A percentile compares a stretch with the other conserved stretches of the same genome.
phyloP scores from a whole-genome alignment of 495 filamentous ascomycete genomes.

The Penicillium coffeae region DNA sequence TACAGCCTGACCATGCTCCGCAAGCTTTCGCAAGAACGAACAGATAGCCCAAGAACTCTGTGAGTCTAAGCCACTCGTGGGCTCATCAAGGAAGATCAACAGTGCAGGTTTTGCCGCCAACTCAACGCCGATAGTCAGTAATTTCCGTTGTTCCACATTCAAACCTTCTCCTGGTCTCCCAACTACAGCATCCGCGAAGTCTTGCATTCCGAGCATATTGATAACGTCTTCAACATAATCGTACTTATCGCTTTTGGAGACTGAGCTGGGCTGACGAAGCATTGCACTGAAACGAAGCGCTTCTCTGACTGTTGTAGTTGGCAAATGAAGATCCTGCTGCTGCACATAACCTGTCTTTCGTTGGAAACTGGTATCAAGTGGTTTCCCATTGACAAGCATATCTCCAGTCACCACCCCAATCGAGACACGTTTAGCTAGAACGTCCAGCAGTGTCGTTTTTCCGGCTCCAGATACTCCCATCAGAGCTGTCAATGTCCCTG shows the following conservation, averaged over 20 bases:
- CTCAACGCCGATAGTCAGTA: constrained; percentile 87
- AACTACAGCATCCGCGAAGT: constrained; percentile 43
- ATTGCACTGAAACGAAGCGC: constrained; percentile 81
- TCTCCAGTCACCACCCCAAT: constrained; percentile 53
- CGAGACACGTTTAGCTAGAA: constrained; percentile 52
- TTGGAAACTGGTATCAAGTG: constrained; percentile 73
- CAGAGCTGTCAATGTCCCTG: constrained; percentile 64
- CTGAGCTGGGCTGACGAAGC: constrained; percentile 68
- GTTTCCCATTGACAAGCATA: constrained; percentile 51
- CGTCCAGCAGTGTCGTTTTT: constrained; percentile 64
- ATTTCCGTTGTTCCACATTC: constrained; percentile 89
- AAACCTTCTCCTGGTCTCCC: constrained; percentile 55
- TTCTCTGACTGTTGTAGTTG: constrained; percentile 79
- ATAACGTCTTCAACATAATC: constrained; percentile 51
- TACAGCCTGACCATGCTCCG: constrained; percentile 80
- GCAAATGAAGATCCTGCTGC: constrained; percentile 86
- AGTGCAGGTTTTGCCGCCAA: constrained; percentile 85
- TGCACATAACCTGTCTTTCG: constrained; percentile 91
- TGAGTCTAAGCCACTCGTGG: constrained; percentile 79
- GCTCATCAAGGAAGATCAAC: constrained; percentile 93
- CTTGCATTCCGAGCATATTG: constrained; percentile 48
- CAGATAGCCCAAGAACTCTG: constrained; percentile 70
- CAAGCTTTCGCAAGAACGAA: constrained; percentile 72
- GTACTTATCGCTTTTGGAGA: constrained; percentile 44
- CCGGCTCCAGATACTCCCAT: constrained; percentile 63